A percentile compares a stretch with the other conserved stretches of the same genome.
Conservation (phyloP, 805 yeast species). For the Vanderwaltozyma polyspora region DNA sequence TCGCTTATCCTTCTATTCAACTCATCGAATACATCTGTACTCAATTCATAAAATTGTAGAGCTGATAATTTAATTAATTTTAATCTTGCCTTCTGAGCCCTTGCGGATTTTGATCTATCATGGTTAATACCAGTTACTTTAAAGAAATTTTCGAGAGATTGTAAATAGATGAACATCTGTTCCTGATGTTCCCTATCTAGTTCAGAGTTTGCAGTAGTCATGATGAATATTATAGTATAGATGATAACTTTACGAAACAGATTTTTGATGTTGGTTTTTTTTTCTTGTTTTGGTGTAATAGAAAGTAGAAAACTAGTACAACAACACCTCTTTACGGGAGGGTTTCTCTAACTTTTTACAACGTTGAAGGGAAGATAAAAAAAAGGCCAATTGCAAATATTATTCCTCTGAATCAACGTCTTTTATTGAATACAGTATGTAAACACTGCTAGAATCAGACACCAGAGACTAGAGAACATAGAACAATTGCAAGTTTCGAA, state of each 20-base stretch:
- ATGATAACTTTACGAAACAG: no score
- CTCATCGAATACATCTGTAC: constrained; percentile 93
- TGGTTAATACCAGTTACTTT: constrained; percentile 17
- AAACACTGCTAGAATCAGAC: no score
- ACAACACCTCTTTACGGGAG: no score
- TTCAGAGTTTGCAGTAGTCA: background rate
- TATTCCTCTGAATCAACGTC: no score
- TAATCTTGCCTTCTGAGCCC: constrained; percentile 76
- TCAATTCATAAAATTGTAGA: constrained; percentile 76
- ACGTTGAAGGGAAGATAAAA: no score
- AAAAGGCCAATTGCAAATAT: no score
- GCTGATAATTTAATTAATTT: constrained; percentile 70
- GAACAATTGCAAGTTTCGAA: no score
- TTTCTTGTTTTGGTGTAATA: background rate
- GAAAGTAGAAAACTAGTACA: background rate
- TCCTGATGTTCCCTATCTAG: constrained; percentile 7
- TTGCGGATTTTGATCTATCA: constrained; percentile 27
- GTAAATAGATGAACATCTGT: constrained; percentile 17
- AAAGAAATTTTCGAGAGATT: constrained; percentile 21
- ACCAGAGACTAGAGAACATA: no score
- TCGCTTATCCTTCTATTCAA: constrained; percentile 65
- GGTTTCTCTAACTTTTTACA: no score
- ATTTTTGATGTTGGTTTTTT: background rate
- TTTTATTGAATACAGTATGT: no score
- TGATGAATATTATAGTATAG: background rate